Conservation (phyloP, 371 early-diverging fungal species). For the Mucor indicus region DNA sequence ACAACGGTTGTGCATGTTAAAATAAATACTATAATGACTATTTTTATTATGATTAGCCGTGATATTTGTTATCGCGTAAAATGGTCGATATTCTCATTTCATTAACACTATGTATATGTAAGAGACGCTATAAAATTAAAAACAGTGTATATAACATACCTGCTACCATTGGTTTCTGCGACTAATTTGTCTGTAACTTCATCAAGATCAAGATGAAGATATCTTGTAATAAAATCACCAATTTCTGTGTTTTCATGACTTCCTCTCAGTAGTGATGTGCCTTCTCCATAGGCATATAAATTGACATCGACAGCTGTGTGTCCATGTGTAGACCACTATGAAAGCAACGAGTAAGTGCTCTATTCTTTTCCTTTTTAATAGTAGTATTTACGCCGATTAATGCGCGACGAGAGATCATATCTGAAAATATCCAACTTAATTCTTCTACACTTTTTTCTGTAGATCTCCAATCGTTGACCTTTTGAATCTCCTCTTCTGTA, state of each 20-base stretch:
- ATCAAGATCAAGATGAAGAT: slow-evolving; percentile 62
- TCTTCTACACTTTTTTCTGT: slow-evolving; percentile 13
- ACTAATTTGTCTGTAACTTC: slow-evolving; percentile 55
- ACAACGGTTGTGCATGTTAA: slow-evolving; percentile 36
- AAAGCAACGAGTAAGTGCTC: background rate
- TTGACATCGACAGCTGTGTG: slow-evolving; percentile 95
- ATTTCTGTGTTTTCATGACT: slow-evolving; percentile 87
- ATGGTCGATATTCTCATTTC: too few relatives aligned
- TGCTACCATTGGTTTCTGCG: too few relatives aligned
- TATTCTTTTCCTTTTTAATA: background rate
- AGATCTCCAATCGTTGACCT: slow-evolving; percentile 39
- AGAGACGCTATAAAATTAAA: too few relatives aligned
- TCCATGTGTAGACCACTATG: slow-evolving; percentile 85
- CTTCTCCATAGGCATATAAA: slow-evolving; percentile 71
- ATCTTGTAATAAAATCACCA: slow-evolving; percentile 67
- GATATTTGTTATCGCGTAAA: too few relatives aligned
- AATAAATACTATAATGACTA: too few relatives aligned
- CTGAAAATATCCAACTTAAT: slow-evolving; percentile 55
- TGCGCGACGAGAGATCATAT: slow-evolving; percentile 75
- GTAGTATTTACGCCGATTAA: slow-evolving; percentile 58
- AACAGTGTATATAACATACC: too few relatives aligned
- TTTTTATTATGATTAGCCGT: too few relatives aligned
- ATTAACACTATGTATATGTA: too few relatives aligned
- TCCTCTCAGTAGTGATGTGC: slow-evolving; percentile 50
- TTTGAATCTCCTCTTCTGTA: slow-evolving; percentile 52